Conservation (phyloP, 2,329 filamentous ascomycete genomes). For the Trichophyton simii region DNA sequence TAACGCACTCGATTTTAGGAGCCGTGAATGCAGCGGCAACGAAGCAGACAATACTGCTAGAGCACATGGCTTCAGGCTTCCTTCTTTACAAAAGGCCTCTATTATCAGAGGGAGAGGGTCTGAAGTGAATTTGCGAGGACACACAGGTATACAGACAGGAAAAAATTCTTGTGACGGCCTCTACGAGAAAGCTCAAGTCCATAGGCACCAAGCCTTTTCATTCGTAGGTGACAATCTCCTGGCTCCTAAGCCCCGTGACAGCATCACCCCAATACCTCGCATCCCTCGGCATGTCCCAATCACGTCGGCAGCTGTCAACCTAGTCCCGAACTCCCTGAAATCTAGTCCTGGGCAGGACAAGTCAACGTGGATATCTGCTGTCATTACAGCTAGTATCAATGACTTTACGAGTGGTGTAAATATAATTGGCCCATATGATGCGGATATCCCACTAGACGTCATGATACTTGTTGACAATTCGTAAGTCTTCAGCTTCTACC, state of each 20-base stretch:
- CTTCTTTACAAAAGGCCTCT: not conserved
- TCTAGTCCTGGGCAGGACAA: constrained; percentile 7
- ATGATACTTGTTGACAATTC: constrained; percentile 17
- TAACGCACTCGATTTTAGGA: constrained; percentile 11
- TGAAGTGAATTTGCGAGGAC: not conserved
- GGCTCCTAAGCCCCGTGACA: constrained; percentile 7
- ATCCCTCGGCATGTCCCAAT: constrained; percentile 7
- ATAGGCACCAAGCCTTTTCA: constrained; percentile 2
- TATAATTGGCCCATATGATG: constrained; percentile 6
- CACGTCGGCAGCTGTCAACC: constrained; percentile 11
- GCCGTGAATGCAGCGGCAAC: constrained; percentile 5
- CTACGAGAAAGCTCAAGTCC: not conserved
- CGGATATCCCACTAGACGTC: constrained; percentile 23
- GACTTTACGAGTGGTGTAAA: not conserved
- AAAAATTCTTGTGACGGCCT: not conserved
- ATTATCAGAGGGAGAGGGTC: not conserved
- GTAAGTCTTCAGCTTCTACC: constrained; percentile 11
- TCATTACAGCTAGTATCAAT: constrained; percentile 19
- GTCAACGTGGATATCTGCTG: constrained; percentile 25
- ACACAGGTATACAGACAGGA: not conserved
- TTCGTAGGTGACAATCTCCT: not conserved
- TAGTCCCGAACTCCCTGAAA: constrained; percentile 9
- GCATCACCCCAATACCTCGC: not conserved
- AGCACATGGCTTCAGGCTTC: not conserved
- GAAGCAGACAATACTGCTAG: not conserved